phyloP scores from a whole-genome alignment of 2,329 filamentous ascomycete species.

The Knoxdaviesia capensis region DNA sequence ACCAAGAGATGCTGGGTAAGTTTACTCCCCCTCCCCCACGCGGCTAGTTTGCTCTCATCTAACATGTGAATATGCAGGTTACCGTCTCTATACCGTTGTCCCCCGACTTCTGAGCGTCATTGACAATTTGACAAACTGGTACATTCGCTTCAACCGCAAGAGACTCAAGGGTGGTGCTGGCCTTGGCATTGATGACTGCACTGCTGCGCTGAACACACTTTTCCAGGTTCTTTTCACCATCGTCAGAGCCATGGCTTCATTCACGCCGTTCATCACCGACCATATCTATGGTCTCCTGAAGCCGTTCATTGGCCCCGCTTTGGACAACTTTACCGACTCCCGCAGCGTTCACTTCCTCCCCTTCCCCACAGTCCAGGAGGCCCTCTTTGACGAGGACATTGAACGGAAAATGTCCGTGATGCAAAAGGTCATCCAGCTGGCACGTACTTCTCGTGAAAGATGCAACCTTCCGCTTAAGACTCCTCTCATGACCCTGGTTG shows the following conservation, averaged over 20 bases:
- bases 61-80: slow-evolving; percentile 18
- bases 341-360: slow-evolving; percentile 72
- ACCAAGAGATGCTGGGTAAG: slow-evolving; percentile 72
- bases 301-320: slow-evolving; percentile 49
- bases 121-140: slow-evolving; percentile 82
- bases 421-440: slow-evolving; percentile 79
- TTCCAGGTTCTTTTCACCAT: slow-evolving; percentile 79
- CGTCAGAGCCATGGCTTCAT: slow-evolving; percentile 62
- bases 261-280: slow-evolving; percentile 78
- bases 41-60: slow-evolving; percentile 3
- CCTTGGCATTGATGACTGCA: slow-evolving; percentile 43
- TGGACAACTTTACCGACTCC: slow-evolving; percentile 42
- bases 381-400: slow-evolving; percentile 61
- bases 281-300: slow-evolving; percentile 70
- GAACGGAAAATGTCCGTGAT: slow-evolving; percentile 65
- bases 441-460: slow-evolving; percentile 58
- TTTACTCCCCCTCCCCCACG: slow-evolving; percentile 1
- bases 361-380: slow-evolving; percentile 63
- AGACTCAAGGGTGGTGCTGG: slow-evolving; percentile 67
- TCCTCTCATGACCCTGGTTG: slow-evolving; percentile 62
- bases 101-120: slow-evolving; percentile 57
- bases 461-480: slow-evolving; percentile 63
- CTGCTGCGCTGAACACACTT: slow-evolving; percentile 68
- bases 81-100: slow-evolving; percentile 67
- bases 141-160: slow-evolving; percentile 74